A percentile compares a stretch with the other conserved stretches of the same genome.
Evolutionary conservation across 2,329 filamentous ascomycete species (phyloP).

Genomic region (Coniochaeta hoffmannii): DNA sequence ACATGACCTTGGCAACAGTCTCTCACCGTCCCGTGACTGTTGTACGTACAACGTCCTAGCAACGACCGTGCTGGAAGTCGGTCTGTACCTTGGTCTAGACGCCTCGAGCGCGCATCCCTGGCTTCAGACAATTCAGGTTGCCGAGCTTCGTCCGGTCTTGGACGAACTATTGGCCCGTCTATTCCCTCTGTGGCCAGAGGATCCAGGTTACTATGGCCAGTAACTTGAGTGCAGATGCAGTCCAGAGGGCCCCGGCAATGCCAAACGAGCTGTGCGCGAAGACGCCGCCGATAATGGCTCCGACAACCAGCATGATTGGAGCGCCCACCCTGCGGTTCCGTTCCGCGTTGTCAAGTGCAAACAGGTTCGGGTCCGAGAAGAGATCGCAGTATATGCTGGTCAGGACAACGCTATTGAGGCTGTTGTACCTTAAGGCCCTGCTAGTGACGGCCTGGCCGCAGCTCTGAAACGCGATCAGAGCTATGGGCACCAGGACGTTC

Average conservation of each 20-base stretch:
- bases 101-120: neutral
- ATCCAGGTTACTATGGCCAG: constrained; percentile 51
- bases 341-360: constrained; percentile 36
- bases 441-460: constrained; percentile 73
- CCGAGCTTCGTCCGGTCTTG: neutral
- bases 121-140: neutral
- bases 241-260: constrained; percentile 49
- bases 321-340: constrained; percentile 43
- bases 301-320: constrained; percentile 38
- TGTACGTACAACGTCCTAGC: neutral
- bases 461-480: constrained; percentile 67
- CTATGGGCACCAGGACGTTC: constrained; percentile 59
- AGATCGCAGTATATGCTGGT: constrained; percentile 79
- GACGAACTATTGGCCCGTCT: neutral
- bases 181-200: constrained; percentile 41
- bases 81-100: too few species aligned
- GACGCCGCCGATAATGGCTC: constrained; percentile 42
- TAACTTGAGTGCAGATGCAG: constrained; percentile 49
- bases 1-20: neutral
- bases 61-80: neutral
- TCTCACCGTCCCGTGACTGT: neutral
- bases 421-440: constrained; percentile 59
- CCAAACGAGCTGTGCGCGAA: constrained; percentile 40
- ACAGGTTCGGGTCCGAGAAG: constrained; percentile 55
- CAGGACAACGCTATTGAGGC: constrained; percentile 69